Base-by-base conservation (phyloP, 805 yeast species). In the Nakazawaea siamensis region DNA sequence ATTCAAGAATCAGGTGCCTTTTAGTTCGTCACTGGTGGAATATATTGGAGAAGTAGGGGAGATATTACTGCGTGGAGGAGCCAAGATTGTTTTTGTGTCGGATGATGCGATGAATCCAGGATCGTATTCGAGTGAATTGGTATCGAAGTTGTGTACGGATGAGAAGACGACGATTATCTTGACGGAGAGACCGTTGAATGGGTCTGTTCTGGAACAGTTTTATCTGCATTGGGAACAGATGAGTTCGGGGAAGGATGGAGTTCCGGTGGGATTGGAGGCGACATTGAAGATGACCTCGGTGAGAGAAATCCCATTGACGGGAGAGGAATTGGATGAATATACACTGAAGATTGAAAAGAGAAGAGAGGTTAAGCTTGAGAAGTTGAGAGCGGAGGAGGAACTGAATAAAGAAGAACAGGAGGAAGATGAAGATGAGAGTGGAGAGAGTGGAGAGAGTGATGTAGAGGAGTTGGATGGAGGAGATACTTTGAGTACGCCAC, bases 81-180 rank as follows among this genome's bases (percentile, higher is more conserved):
- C 94, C 0, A 84, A 83, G 51, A 76, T 90, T 33, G 79, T 88
- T 3, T 76, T 90, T 42, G 80, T 85, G 14, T 73, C 90, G 1
- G 88, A 85, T 10, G 64, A 69, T 16, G 77, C 76, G 32, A 51
- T 81, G 24, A 73, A 73, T 30, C 67, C 64, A 28, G 95, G 95
- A 2, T 70, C 78, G 4, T 58, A 70, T 16, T 63, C 84, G 0
- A 62, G 73, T 24, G 68, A 69, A 31, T 73, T 63, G 20, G 62
- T 73, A 34, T 68, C 53, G 40, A 68, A 57, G 36, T 57, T 87
- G 14, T 80, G 92, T 47, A 64, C 64, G 10, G 76, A 73, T 43
- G 80, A 76, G 18, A 73, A 71, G 36, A 76, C 83, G 1, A 76
- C 94, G 0, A 66, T 88, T 1, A 60, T 92, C 1, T 51, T 92